Evolutionary conservation across 1,139 yeast genomes (phyloP), one percentile per base, ranked within the genome.

Genomic region (Yamadazyma spencermartinsiae): DNA sequence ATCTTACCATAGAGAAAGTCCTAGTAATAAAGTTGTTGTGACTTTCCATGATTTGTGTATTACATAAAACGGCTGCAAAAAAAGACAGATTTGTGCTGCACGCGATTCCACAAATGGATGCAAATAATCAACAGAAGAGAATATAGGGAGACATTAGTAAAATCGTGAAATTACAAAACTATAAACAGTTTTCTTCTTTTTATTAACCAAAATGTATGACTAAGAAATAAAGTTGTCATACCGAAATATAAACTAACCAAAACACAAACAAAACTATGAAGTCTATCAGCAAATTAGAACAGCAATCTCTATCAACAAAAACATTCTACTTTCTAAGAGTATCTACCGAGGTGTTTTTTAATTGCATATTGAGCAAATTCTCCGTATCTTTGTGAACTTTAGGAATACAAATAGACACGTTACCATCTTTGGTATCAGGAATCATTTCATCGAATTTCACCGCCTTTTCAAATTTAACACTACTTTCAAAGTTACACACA

Each of bases 301-400:
- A 23, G n/a, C 12, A 6, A 21, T 16, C 24, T 10, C 8, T 11
- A 14, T 9, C 11, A 11, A 7, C 31, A 29, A 26, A 11, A 12
- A 16, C n/a, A 8, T 6, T 31, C 31, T 38, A 39, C 21, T 34
- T 43, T 34, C 36, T 43, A 13, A 49, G 48, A 15, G 42, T 40
- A 24, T 49, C 52, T 25, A 46, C 46, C 12, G 51, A 47, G 16
- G 51, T 40, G 23, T 49, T 49, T 32, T 49, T 47, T 37, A 54
- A 42, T 19, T 46, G 42, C 42, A 58, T 48, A 27, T 46, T 50
- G 21, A 53, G 43, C 41, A 54, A 38, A 31, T 54, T 39, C 9
- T 55, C 59, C 23, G 45, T 30, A 38, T 57, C 63, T 12, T 49
- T 38, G 25, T 54, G 58, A 20, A 50, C 52, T 39, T 61, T 61